Percentiles rank a stretch among this genome's conserved stretches.
These are phyloP conservation scores for Moricandia moricandioides DNA, from an alignment of 345 rosid genomes.

Conservation along the genomic window DNA sequence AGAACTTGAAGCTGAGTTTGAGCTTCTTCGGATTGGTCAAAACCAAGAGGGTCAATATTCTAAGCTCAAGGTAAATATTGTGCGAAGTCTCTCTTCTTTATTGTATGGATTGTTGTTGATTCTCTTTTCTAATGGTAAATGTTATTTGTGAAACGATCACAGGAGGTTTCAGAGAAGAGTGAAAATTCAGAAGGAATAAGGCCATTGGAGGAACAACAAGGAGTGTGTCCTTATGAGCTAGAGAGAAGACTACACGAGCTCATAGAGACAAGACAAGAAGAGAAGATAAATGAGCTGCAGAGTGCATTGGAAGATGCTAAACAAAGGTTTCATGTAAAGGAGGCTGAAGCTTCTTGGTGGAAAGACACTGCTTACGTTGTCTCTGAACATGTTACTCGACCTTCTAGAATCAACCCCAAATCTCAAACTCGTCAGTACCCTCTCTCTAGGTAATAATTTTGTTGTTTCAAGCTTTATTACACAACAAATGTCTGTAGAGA, in stretches of 20 bases:
- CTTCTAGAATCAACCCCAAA: constrained; percentile 27
- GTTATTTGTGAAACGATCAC: not conserved
- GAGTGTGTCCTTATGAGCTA: constrained; percentile 60
- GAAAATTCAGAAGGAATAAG: not conserved
- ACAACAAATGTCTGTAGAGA: constrained; percentile 2
- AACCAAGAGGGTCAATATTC: constrained; percentile 32
- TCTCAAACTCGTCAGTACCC: constrained; percentile 23
- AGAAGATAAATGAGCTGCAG: constrained; percentile 65
- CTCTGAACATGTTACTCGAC: constrained; percentile 43
- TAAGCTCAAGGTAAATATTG: constrained; percentile 36
- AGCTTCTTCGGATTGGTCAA: constrained; percentile 54
- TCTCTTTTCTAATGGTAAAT: too few species aligned
- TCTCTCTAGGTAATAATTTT: constrained; percentile 27
- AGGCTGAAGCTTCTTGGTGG: constrained; percentile 74
- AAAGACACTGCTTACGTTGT: constrained; percentile 59
- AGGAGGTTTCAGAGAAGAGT: constrained; percentile 8
- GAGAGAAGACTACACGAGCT: constrained; percentile 66
- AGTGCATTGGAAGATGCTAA: constrained; percentile 44
- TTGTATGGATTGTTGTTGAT: too few species aligned
- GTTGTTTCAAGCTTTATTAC: not conserved
- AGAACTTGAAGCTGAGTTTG: constrained; percentile 71
- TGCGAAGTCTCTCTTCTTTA: too few species aligned
- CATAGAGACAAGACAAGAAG: constrained; percentile 61
- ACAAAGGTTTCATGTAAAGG: constrained; percentile 51
- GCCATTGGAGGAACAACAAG: constrained; percentile 15